phyloP scores from a whole-genome alignment of 768 basidiomycete genomes.

The Mycena alexandri region DNA sequence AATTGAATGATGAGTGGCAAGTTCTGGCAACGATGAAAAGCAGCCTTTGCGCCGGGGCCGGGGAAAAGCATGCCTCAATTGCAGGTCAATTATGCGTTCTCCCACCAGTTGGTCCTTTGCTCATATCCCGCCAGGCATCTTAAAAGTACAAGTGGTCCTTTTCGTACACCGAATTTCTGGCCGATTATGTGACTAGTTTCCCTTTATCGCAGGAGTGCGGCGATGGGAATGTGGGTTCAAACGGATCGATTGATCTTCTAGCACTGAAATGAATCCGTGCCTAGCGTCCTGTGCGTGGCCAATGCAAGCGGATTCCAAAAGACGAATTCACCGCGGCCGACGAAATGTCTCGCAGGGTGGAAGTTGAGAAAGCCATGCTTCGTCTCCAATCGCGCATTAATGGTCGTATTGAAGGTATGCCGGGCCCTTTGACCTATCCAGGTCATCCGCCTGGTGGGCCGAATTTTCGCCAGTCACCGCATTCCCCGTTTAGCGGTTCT shows the following conservation, averaged over 20 bases:
- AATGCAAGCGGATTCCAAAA: constrained; percentile 54
- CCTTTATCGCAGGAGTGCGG: constrained; percentile 31
- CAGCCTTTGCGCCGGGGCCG: constrained; percentile 54
- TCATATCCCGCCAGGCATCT: constrained; percentile 6
- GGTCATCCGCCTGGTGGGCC: constrained; percentile 8
- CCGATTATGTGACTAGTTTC: not conserved
- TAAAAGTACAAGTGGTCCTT: constrained; percentile 12
- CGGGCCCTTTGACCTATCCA: constrained; percentile 31
- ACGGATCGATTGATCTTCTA: not conserved
- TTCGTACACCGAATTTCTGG: too few species aligned
- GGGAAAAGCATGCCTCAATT: constrained; percentile 44
- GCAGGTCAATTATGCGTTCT: constrained; percentile 28
- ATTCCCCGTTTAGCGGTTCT: constrained; percentile 25
- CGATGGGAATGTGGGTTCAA: constrained; percentile 29
- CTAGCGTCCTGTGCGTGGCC: constrained; percentile 47
- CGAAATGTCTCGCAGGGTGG: constrained; percentile 48
- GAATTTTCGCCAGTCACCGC: not conserved
- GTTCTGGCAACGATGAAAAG: too few species aligned
- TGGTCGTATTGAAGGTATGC: constrained; percentile 46
- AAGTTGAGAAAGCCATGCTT: constrained; percentile 53
- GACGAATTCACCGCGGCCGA: constrained; percentile 60
- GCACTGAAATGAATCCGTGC: not conserved
- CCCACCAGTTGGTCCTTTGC: not conserved
- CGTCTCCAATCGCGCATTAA: constrained; percentile 55
- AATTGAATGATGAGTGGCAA: constrained; percentile 1